These are phyloP conservation scores for Pseudogymnoascus sp. DNA, from an alignment of 2,329 filamentous ascomycete genomes.

Conservation along the genomic window DNA sequence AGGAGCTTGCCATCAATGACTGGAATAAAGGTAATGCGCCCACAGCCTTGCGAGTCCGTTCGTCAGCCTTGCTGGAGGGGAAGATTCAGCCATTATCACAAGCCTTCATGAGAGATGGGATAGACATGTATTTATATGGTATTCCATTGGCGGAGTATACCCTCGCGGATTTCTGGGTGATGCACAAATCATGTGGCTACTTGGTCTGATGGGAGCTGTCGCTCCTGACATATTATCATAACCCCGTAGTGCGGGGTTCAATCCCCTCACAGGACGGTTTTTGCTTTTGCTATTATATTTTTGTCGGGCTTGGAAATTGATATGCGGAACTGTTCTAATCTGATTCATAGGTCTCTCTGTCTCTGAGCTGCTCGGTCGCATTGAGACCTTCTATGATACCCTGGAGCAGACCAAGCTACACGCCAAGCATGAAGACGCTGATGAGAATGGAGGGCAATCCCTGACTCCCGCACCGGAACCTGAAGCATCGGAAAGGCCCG, in stretches of 20 bases:
- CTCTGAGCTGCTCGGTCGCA: constrained; percentile 1
- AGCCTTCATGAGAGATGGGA: neutral
- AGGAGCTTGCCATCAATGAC: constrained; percentile 8
- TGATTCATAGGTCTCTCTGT: constrained; percentile 2
- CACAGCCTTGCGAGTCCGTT: constrained; percentile 6
- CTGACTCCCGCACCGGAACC: neutral
- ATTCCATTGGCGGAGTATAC: neutral
- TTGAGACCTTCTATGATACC: constrained; percentile 6
- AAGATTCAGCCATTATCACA: neutral
- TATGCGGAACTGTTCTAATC: neutral
- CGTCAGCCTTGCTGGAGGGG: constrained; percentile 7
- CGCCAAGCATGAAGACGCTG: neutral
- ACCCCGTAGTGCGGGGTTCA: constrained; percentile 5
- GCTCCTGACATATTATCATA: constrained; percentile 2
- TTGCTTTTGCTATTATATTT: neutral
- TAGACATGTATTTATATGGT: neutral
- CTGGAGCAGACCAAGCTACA: neutral
- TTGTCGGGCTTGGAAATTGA: neutral
- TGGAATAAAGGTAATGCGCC: constrained; percentile 9
- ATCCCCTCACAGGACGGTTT: constrained; percentile 3
- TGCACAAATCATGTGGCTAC: neutral
- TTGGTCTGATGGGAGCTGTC: neutral
- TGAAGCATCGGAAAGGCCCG: neutral
- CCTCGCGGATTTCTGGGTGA: neutral
- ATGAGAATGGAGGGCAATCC: neutral